Evolutionary conservation across 2,329 filamentous ascomycete genomes (phyloP), one percentile per base, ranked within the genome.

Genomic region (Colletotrichum somersetense): DNA sequence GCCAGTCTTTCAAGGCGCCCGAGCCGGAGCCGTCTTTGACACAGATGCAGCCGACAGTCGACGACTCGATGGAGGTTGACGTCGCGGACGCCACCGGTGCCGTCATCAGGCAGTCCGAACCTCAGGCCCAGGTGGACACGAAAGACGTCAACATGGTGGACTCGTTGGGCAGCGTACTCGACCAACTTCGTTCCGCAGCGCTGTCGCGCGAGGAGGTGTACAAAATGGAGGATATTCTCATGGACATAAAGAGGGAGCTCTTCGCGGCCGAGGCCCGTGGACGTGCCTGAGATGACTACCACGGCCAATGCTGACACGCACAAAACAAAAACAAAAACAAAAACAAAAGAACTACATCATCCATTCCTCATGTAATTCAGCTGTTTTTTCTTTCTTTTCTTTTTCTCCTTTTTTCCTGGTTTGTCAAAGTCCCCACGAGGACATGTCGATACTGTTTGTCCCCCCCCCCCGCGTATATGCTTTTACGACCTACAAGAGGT

Each of bases 221-320:
- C 71, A 87, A 91, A 78, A 86, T 96, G 75, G 93, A 96, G 77
- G 92, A 95, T 78, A 83, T 94, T 76, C 86, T 96, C 78, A 93
- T 95, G 84, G 92, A 96, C 79, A 89, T 96, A 75, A 91, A 93
- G 80, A 87, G 89, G 74, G 90, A 92, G 79, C 86, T 95, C 63
- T 93, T 92, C 79, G 89, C 91, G 67, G 93, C 93, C 20, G 91
- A 91, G 76, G 85, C 85, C 76, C 86, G 92, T 73, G 87, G 88
- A 48, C 80, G 86, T 71, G 74, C 83, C 58, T 77, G 81, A 74
- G 1, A 7, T 10, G 20, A 38, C 16, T 11, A 30, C 35, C 26
- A 2, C 38, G 38, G 23, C 23, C 26, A 11, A 53, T 16, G 35
- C 35, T 46, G 2, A 59, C 16, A 7, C 14, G 50, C 7, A 14